Base-by-base conservation (phyloP, 2,329 filamentous ascomycete species). In the Penicillium occitanis region DNA sequence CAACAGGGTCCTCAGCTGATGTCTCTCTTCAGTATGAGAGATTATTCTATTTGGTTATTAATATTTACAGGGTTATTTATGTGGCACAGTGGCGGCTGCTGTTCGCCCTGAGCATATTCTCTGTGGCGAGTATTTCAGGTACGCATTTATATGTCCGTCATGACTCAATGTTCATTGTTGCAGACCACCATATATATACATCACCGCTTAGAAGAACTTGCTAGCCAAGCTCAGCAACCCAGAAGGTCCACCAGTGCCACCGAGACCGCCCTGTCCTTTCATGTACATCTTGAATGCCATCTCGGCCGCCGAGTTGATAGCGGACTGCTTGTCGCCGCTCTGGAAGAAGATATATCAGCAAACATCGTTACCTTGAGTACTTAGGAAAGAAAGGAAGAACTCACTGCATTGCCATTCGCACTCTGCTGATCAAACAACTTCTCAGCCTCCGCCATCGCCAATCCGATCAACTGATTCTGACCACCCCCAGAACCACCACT, bases 251-350 rank as follows among this genome's bases (percentile, higher is more conserved):
- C 80, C 80, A n/a, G 78, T 77, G 1, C 79, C 78, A 25, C 78
- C 73, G n/a, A 80, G 77, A 42, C 83, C 80, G 69, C 85, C 85
- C 76, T 92, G 85, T 71, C 86, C 88, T n/a, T 96, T 93, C 82
- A 96, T 81, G 78, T 93, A 97, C 87, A 97, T 90, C 86, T 96
- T 93, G 72, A 97, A 78, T 2, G 93, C 93, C 86, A 91, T 90
- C 84, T 96, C 89, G 1, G 88, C 93, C 2, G 93, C 93, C 77
- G 88, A 83, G 75, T 90, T 88, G 57, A 97, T 82, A 60, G 88
- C 92, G 58, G 88, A 88, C 79, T 97, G 88, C 86, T 97, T 97
- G 79, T 87, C 90, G 5, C 90, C 86, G 30, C 85, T 69, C 78
- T 80, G 1, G 1, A 5, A 65, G 2, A 61, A 13, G 40, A 48